A percentile compares a stretch with the other conserved stretches of the same genome.
These are phyloP conservation scores for Pistacia integerrima DNA, from an alignment of 345 rosid genomes.

Conservation along the genomic window DNA sequence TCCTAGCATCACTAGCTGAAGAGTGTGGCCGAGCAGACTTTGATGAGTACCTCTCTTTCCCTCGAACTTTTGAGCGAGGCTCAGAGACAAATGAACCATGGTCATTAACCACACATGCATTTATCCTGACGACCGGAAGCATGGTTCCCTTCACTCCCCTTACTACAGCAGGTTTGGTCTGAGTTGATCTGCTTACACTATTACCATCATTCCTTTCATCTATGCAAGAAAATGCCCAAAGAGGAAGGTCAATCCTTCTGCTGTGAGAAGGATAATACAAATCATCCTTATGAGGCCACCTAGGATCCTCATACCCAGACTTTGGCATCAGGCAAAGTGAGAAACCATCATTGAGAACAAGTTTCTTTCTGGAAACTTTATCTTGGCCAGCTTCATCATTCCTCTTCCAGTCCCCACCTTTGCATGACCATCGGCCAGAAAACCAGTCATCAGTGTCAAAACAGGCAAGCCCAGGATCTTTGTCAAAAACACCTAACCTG, in stretches of 20 bases:
- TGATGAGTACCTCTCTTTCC: slow-evolving; percentile 68
- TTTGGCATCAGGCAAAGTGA: slow-evolving; percentile 93
- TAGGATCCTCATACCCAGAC: slow-evolving; percentile 88
- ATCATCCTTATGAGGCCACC: slow-evolving; percentile 86
- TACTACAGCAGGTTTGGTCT: slow-evolving; percentile 43
- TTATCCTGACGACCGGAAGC: slow-evolving; percentile 86
- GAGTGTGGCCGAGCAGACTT: slow-evolving; percentile 68
- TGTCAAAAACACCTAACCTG: slow-evolving; percentile 38
- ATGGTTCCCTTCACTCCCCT: slow-evolving; percentile 80
- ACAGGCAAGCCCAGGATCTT: slow-evolving; percentile 40
- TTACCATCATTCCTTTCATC: slow-evolving; percentile 73
- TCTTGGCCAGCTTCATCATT: slow-evolving; percentile 76
- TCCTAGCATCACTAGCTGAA: slow-evolving; percentile 60
- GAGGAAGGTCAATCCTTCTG: slow-evolving; percentile 91
- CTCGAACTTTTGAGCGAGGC: slow-evolving; percentile 61
- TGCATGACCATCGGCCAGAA: slow-evolving; percentile 83
- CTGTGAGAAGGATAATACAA: slow-evolving; percentile 70
- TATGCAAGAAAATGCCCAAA: slow-evolving; percentile 76
- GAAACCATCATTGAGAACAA: slow-evolving; percentile 92
- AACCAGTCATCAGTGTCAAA: slow-evolving; percentile 67
- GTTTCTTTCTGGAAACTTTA: slow-evolving; percentile 58
- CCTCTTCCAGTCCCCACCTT: slow-evolving; percentile 99
- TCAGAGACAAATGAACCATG: slow-evolving; percentile 83
- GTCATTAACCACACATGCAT: slow-evolving; percentile 95
- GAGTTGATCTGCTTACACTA: slow-evolving; percentile 37